Conservation (phyloP, 2,329 filamentous ascomycete species). For the Xylariaceae sp. region DNA sequence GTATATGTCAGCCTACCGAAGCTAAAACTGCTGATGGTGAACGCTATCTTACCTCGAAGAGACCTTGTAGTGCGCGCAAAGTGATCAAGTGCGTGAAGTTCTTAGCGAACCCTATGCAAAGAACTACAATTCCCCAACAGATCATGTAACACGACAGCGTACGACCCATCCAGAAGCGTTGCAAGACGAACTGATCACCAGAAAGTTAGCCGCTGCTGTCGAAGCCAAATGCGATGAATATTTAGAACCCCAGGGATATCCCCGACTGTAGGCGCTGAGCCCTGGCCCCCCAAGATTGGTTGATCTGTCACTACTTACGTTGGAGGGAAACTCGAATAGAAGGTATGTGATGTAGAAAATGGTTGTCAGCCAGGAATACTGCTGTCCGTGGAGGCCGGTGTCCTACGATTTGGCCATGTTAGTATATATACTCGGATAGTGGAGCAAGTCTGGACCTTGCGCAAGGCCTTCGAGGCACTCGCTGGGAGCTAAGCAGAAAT, state of each 20-base stretch:
- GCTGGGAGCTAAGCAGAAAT: not conserved
- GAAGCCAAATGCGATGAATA: no score
- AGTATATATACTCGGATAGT: not conserved
- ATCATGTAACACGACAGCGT: slow-evolving; percentile 29
- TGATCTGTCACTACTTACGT: no score
- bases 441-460: not conserved
- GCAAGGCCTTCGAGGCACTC: not conserved
- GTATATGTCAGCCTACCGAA: slow-evolving; percentile 2
- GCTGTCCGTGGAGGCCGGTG: slow-evolving; percentile 27
- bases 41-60: slow-evolving; percentile 27
- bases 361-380: slow-evolving; percentile 31
- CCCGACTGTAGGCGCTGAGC: no score
- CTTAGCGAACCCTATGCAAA: slow-evolving; percentile 33
- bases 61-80: slow-evolving; percentile 32
- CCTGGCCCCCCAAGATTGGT: no score
- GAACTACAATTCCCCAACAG: slow-evolving; percentile 30
- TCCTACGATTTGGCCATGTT: slow-evolving; percentile 13
- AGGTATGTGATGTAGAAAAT: slow-evolving; percentile 30
- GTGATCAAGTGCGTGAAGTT: slow-evolving; percentile 34
- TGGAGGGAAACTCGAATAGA: slow-evolving; percentile 28
- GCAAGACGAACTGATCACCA: slow-evolving; percentile 27
- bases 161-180: slow-evolving; percentile 27
- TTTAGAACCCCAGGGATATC: no score
- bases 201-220: no score
- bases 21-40: not conserved